Base-by-base conservation (phyloP, 139 green algal genomes). In the Zygnema cylindricum region DNA sequence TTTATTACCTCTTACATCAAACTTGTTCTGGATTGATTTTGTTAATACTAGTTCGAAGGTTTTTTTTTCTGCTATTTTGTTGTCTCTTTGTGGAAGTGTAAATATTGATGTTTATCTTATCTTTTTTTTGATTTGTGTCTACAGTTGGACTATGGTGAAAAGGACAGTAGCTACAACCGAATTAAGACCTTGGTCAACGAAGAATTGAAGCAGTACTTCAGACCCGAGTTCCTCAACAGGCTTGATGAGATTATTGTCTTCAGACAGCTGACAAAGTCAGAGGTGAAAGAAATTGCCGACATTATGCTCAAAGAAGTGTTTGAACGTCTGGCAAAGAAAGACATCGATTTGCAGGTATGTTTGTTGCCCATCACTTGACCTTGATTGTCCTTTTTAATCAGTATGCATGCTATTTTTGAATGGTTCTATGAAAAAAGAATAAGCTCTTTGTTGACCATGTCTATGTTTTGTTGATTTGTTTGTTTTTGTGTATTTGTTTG, bases 161-260 rank as follows among this genome's bases (percentile, higher is more conserved):
- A 95, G 87, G 94, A 96, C 88, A 93, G 69, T 81, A 94, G 88
- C 82, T 98, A 98, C 94, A 94, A 96, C 91, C 93, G 97, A 89
- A 99, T 99, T 95, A 99, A 99, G 94, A 94, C 89, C 0, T 93
- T 98, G 69, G 97, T 98, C 73, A 98, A 98, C 88, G 97, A 99
- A 94, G 98, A 99, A 95, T 95, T 99, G 42, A 99, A 99, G 95
- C 94, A 96, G 88, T 99, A 99, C 94, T 99, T 99, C 95, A 87
- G 96, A 77, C 97, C 93, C 43, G 97, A 99, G 94, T 99, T 99
- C 95, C 95, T 99, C 32, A 99, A 99, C 93, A 95, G 97, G 40
- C 95, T 99, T 90, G 97, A 99, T 91, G 97, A 99, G 95, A 99
- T 99, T 93, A 99, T 99, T 85, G 97, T 99, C 32, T 99, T 99